Evolutionary conservation across 805 yeast species (phyloP).

Genomic region (Spathaspora boniae): DNA sequence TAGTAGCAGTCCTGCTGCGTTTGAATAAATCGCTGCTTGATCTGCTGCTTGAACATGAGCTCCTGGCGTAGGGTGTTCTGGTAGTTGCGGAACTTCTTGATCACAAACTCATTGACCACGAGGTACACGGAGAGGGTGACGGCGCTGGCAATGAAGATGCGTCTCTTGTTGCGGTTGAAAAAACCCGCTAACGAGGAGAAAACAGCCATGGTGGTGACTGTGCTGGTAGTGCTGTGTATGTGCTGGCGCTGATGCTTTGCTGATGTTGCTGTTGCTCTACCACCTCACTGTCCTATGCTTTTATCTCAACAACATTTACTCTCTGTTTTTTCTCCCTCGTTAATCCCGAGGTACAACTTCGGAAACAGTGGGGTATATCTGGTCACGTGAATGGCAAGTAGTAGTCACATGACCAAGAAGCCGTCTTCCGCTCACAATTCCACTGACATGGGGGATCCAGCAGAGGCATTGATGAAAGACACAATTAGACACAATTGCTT

Average conservation of each 20-base stretch:
- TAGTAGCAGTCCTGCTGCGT: conserved; percentile 87
- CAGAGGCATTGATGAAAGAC: no score
- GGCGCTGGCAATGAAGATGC: conserved; percentile 30
- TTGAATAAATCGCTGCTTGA: conserved; percentile 80
- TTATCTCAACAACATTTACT: no score
- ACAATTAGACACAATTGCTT: no score
- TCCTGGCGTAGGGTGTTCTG: conserved; percentile 40
- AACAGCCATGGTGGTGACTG: conserved; percentile 28
- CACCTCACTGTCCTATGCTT: background rate
- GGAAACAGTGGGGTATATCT: no score
- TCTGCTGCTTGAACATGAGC: conserved; percentile 43
- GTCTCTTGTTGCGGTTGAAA: conserved; percentile 38
- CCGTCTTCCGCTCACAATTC: no score
- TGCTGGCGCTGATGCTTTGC: background rate
- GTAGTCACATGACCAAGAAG: no score
- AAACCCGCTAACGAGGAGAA: conserved; percentile 39
- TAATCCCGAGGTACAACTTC: background rate
- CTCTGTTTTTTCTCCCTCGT: background rate
- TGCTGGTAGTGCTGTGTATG: background rate
- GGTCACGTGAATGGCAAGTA: no score
- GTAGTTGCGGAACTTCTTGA: conserved; percentile 36
- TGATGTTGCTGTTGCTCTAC: background rate
- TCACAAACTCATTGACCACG: conserved; percentile 35
- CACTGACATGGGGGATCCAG: no score
- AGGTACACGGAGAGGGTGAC: conserved; percentile 34